Percentiles rank a stretch among this genome's conserved stretches.
Evolutionary conservation across 352 stramenopile species (phyloP).

Genomic region (Globisporangium radiosum): DNA sequence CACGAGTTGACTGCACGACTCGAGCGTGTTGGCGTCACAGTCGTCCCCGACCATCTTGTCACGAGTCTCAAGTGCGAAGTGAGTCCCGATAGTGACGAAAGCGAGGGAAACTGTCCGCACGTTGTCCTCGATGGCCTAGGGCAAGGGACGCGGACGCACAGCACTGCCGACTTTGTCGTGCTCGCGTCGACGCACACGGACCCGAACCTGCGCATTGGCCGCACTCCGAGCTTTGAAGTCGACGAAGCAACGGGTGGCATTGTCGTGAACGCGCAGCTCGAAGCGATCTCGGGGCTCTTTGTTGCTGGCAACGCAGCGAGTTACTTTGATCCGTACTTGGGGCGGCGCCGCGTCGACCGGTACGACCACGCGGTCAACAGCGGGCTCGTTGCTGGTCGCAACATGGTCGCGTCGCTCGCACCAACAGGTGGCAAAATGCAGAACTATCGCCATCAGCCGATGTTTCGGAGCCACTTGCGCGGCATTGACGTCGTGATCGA

Average conservation of each 20-base stretch:
- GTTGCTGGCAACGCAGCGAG: slow-evolving; percentile 86
- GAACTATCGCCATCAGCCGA: slow-evolving; percentile 85
- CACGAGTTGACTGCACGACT: slow-evolving; percentile 59
- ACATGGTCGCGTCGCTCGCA: slow-evolving; percentile 70
- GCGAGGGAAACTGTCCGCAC: slow-evolving; percentile 18
- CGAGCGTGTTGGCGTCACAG: slow-evolving; percentile 46
- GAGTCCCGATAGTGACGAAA: neutral
- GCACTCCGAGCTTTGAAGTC: slow-evolving; percentile 69
- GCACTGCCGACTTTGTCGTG: slow-evolving; percentile 88
- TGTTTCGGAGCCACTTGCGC: slow-evolving; percentile 77
- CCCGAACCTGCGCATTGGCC: slow-evolving; percentile 65
- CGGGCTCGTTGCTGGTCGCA: slow-evolving; percentile 79
- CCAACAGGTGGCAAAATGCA: slow-evolving; percentile 50
- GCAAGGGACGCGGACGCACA: slow-evolving; percentile 57
- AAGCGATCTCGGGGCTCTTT: slow-evolving; percentile 87
- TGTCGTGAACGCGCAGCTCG: slow-evolving; percentile 86
- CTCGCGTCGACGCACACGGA: slow-evolving; percentile 90
- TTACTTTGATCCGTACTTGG: slow-evolving; percentile 87
- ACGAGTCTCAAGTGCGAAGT: slow-evolving; percentile 64
- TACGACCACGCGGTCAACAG: slow-evolving; percentile 93
- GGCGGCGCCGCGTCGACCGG: slow-evolving; percentile 79
- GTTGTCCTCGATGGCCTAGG: slow-evolving; percentile 56
- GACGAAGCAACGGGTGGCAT: slow-evolving; percentile 85
- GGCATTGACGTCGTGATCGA: slow-evolving; percentile 76
- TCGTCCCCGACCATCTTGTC: slow-evolving; percentile 65